These are phyloP conservation scores for Phoma herbarum DNA, from an alignment of 2,329 filamentous ascomycete genomes.

Conservation along the genomic window DNA sequence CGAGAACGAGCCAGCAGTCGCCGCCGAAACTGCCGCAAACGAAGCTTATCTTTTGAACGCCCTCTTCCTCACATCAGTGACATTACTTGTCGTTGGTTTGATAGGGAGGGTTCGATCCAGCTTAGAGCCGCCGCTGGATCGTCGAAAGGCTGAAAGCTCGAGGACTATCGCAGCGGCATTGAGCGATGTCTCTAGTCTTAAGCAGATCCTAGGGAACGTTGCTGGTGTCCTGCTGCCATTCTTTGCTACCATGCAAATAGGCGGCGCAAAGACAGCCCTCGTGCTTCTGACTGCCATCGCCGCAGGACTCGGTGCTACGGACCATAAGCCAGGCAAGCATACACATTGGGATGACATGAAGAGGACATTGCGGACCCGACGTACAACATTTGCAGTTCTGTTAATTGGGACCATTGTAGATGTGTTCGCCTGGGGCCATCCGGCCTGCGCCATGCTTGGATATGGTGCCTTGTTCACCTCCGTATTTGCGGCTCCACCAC, in stretches of 20 bases:
- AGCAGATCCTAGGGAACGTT: slow-evolving; percentile 46
- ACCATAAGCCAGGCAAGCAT: slow-evolving; percentile 46
- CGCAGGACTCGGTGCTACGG: slow-evolving; percentile 53
- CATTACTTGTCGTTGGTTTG: slow-evolving; percentile 56
- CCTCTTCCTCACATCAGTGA: slow-evolving; percentile 57
- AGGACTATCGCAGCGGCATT: slow-evolving; percentile 15
- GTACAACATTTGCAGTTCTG: slow-evolving; percentile 49
- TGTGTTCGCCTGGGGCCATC: slow-evolving; percentile 34
- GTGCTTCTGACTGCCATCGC: slow-evolving; percentile 58
- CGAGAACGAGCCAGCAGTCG: slow-evolving; percentile 24
- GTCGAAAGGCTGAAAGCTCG: slow-evolving; percentile 44
- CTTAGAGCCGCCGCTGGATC: slow-evolving; percentile 44
- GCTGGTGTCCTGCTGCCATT: slow-evolving; percentile 61
- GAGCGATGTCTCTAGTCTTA: slow-evolving; percentile 22
- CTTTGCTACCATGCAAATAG: slow-evolving; percentile 64
- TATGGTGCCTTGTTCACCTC: slow-evolving; percentile 59
- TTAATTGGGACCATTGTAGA: slow-evolving; percentile 48
- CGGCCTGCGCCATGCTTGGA: slow-evolving; percentile 51
- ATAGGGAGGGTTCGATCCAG: slow-evolving; percentile 46
- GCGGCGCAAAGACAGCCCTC: slow-evolving; percentile 63
- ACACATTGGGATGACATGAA: slow-evolving; percentile 43
- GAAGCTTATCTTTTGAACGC: slow-evolving; percentile 53
- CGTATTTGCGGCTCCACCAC: slow-evolving; percentile 59
- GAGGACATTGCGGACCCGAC: slow-evolving; percentile 49
- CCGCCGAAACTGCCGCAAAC: slow-evolving; percentile 18